Base-by-base conservation (phyloP, 352 stramenopile genomes). In the Blastocystis hominis region DNA sequence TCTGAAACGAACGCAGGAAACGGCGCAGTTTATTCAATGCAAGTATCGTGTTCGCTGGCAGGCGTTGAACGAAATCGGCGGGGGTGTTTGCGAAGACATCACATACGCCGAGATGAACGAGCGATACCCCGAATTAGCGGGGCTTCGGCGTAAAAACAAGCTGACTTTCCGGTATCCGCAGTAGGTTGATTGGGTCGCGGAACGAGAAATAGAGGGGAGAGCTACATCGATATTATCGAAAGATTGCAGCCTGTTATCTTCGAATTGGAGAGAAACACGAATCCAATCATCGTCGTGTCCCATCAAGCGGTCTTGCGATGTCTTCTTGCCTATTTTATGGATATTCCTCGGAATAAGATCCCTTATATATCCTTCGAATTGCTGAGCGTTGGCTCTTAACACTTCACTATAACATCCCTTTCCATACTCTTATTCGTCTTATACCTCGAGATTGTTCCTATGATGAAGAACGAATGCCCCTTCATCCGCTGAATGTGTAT, bases 161-260 rank as follows among this genome's bases (percentile, higher is more conserved):
- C 47, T 87, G 10, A 61, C 15, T 0, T 87, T 87, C 56, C 62
- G 77, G 1, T 87, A 87, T 64, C 77, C 77, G 2, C 77, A 87
- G 77, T 87, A 64, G 13, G 34, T 42, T 15, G 20, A 7, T 17
- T 36, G 10, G 24, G 24, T 30, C 15, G 55, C 24, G 72, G 34
- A 68, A 63, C 44, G 66, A 15, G 86, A 89, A 56, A 53, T 88
- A 40, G 70, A 90, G 95, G 95, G 72, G 95, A 98, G 92, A 97
- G 93, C 46, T 98, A 98, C 90, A 95, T 98, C 90, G 96, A 98
- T 89, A 93, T 98, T 76, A 98, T 97, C 75, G 93, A 98, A 84
- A 93, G 96, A 44, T 92, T 98, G 47, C 95, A 98, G 91, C 94
- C 95, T 2, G 93, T 98, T 38, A 96, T 97, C 89, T 96, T 95